Evolutionary conservation across 257 asterid species (phyloP).

Genomic region (Przewalskia tangutica): DNA sequence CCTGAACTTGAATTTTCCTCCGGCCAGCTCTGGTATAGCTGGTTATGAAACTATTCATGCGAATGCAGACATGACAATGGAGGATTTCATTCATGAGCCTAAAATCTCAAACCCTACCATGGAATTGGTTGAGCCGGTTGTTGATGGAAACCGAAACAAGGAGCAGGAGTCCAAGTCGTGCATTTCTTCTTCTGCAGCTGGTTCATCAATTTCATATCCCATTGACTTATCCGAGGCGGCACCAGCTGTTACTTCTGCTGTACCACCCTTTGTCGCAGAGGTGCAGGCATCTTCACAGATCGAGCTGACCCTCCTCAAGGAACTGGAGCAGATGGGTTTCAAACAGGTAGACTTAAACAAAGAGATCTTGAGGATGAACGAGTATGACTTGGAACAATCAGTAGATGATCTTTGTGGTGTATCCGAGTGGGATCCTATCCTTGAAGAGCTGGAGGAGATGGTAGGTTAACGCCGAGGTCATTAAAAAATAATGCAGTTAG

Average conservation of each 20-base stretch:
- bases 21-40: conserved; percentile 20
- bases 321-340: conserved; percentile 81
- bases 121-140: conserved; percentile 22
- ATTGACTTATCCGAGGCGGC: conserved; percentile 18
- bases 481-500: not conserved
- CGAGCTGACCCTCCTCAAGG: conserved; percentile 51
- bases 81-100: conserved; percentile 15
- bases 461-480: conserved; percentile 20
- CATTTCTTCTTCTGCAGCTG: conserved; percentile 7
- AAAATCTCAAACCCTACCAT: conserved; percentile 14
- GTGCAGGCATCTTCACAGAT: conserved; percentile 15
- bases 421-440: conserved; percentile 69
- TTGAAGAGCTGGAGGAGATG: conserved; percentile 78
- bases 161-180: conserved; percentile 31
- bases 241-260: conserved; percentile 6
- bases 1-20: conserved; percentile 76
- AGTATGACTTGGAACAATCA: conserved; percentile 56
- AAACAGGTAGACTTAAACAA: conserved; percentile 57
- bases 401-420: conserved; percentile 64
- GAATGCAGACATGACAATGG: conserved; percentile 18
- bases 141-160: conserved; percentile 17
- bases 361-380: conserved; percentile 56
- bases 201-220: conserved; percentile 23
- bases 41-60: conserved; percentile 29
- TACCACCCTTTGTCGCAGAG: not conserved